Conservation (phyloP, 2,329 filamentous ascomycete genomes). For the Aspergillus glaucus region DNA sequence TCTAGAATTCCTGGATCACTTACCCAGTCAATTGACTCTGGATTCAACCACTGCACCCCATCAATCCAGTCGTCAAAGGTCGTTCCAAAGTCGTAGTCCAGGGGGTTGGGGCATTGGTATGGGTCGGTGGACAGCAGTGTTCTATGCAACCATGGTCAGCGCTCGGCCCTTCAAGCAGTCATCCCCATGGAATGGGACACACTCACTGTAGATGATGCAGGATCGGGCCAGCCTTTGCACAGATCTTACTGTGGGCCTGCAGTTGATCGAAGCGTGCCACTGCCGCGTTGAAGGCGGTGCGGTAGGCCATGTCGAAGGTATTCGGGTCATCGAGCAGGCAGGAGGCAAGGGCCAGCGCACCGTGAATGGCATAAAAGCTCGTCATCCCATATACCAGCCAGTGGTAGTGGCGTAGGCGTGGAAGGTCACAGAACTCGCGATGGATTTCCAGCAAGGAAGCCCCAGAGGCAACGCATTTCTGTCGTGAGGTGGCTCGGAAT, state of each 20-base stretch:
- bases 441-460: slow-evolving; percentile 17
- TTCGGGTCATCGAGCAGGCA: slow-evolving; percentile 8
- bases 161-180: not conserved
- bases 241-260: not conserved
- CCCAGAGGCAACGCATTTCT: slow-evolving; percentile 16
- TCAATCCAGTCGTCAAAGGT: slow-evolving; percentile 9
- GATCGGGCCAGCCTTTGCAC: not conserved
- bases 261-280: not conserved
- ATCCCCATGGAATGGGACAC: not conserved
- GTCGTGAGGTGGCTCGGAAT: slow-evolving; percentile 7
- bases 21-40: slow-evolving; percentile 2
- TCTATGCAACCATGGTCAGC: not conserved
- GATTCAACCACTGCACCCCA: slow-evolving; percentile 16
- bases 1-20: too few species aligned
- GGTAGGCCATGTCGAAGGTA: not conserved
- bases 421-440: slow-evolving; percentile 12
- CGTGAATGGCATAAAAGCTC: slow-evolving; percentile 22
- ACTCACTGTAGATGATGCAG: not conserved
- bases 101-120: not conserved
- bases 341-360: slow-evolving; percentile 17
- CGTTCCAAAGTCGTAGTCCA: slow-evolving; percentile 9
- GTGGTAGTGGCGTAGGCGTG: slow-evolving; percentile 14
- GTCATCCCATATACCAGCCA: slow-evolving; percentile 23
- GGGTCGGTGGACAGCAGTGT: not conserved
- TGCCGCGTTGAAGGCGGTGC: not conserved